Conservation (phyloP, 2,329 filamentous ascomycete genomes). For the Exophiala dermatitidis region DNA sequence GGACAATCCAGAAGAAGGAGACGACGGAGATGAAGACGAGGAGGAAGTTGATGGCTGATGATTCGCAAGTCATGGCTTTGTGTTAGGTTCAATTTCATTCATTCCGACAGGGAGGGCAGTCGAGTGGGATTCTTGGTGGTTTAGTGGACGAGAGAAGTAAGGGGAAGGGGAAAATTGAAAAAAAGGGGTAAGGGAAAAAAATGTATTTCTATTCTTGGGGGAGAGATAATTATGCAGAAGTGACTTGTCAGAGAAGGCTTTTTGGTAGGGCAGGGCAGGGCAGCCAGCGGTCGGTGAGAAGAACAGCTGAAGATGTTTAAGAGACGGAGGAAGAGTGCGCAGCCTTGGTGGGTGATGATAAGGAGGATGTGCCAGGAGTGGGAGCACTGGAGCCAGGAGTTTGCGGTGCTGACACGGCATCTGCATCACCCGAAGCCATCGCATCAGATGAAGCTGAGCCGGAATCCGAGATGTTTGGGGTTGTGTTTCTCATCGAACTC, state of each 20-base stretch:
- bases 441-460: constrained; percentile 6
- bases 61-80: neutral
- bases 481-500: no score
- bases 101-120: neutral
- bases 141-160: neutral
- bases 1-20: neutral
- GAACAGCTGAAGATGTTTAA: neutral
- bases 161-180: neutral
- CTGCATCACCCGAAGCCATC: constrained; percentile 5
- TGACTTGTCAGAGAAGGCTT: neutral
- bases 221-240: no score
- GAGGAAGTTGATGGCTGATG: neutral
- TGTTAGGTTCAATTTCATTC: neutral
- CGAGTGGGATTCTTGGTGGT: neutral
- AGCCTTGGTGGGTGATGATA: neutral
- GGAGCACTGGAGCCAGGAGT: neutral
- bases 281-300: neutral
- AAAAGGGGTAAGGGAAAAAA: neutral
- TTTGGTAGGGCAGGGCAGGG: neutral
- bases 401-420: neutral
- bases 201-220: neutral
- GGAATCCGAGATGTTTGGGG: neutral
- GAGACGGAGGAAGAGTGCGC: neutral
- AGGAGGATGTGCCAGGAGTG: neutral
- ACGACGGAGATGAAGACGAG: neutral